These are phyloP conservation scores for Mycena filopes DNA, from an alignment of 768 basidiomycete genomes.

Conservation along the genomic window DNA sequence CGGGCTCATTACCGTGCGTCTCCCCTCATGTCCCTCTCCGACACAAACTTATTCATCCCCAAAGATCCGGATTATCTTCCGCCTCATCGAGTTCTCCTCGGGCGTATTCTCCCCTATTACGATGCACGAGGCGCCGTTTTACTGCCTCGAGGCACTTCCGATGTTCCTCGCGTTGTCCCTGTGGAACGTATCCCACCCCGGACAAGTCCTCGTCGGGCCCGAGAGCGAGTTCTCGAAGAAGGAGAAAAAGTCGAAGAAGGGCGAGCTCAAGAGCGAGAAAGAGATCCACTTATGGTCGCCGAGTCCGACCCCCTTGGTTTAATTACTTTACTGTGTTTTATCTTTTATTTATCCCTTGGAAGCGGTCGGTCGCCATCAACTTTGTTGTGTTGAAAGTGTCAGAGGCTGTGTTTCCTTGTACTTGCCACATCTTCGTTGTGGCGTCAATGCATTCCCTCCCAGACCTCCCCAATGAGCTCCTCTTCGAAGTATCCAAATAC, in stretches of 20 bases:
- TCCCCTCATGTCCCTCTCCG: not conserved
- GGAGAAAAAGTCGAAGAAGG: slow-evolving; percentile 17
- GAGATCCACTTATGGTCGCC: not conserved
- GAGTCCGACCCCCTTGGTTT: too few species aligned
- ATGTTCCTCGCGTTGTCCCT: slow-evolving; percentile 34
- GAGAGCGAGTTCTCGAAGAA: slow-evolving; percentile 37
- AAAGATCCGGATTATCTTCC: slow-evolving; percentile 28
- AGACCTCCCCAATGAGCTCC: too few species aligned
- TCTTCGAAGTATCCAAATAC: too few species aligned
- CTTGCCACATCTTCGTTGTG: too few species aligned
- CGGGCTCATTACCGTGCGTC: slow-evolving; percentile 35
- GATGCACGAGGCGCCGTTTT: slow-evolving; percentile 33
- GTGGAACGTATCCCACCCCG: slow-evolving; percentile 36
- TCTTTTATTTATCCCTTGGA: too few species aligned
- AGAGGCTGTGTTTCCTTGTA: too few species aligned
- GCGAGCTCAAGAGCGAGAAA: slow-evolving; percentile 1
- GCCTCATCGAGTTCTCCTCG: slow-evolving; percentile 29
- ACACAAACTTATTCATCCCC: not conserved
- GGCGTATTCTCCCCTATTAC: slow-evolving; percentile 25
- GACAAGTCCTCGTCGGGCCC: slow-evolving; percentile 34
- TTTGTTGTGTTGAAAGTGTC: too few species aligned
- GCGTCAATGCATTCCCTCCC: too few species aligned
- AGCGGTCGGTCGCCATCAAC: too few species aligned
- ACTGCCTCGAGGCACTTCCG: slow-evolving; percentile 37
- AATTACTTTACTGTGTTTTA: too few species aligned